Evolutionary conservation across 2,329 filamentous ascomycete genomes (phyloP).

Genomic region (Aspergillus aculeatinus): DNA sequence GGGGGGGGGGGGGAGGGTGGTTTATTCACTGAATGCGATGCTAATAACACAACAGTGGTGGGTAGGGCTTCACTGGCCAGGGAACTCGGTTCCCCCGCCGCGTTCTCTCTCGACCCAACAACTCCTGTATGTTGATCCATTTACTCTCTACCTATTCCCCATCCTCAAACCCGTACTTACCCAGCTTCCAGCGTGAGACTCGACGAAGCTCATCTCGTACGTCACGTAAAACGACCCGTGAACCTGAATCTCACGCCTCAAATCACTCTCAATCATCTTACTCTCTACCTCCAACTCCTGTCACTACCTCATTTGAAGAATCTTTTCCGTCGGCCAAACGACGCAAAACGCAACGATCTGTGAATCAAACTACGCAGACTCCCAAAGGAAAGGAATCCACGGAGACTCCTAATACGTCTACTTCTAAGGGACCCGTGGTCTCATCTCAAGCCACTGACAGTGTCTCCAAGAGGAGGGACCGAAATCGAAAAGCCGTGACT

Average conservation of each 20-base stretch:
- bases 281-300: conserved; percentile 23
- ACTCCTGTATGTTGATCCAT: conserved; percentile 10
- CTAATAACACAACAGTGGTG: conserved; percentile 20
- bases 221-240: conserved; percentile 20
- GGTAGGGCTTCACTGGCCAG: conserved; percentile 20
- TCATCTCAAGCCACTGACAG: conserved; percentile 9
- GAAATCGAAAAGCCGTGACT: conserved; percentile 10
- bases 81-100: conserved; percentile 17
- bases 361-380: conserved; percentile 14
- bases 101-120: conserved; percentile 17
- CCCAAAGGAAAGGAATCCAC: conserved; percentile 11
- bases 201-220: conserved; percentile 23
- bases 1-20: neutral
- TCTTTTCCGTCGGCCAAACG: conserved; percentile 21
- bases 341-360: conserved; percentile 19
- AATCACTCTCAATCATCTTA: conserved; percentile 21
- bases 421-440: conserved; percentile 5
- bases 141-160: neutral
- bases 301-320: conserved; percentile 25
- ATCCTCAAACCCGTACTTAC: conserved; percentile 2
- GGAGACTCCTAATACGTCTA: conserved; percentile 11
- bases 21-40: conserved; percentile 1
- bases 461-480: conserved; percentile 9
- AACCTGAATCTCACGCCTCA: conserved; percentile 14
- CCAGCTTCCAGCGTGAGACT: conserved; percentile 8